Evolutionary conservation across 164 flowering plant species (phyloP).

Genomic region (Brasenia schreberi): DNA sequence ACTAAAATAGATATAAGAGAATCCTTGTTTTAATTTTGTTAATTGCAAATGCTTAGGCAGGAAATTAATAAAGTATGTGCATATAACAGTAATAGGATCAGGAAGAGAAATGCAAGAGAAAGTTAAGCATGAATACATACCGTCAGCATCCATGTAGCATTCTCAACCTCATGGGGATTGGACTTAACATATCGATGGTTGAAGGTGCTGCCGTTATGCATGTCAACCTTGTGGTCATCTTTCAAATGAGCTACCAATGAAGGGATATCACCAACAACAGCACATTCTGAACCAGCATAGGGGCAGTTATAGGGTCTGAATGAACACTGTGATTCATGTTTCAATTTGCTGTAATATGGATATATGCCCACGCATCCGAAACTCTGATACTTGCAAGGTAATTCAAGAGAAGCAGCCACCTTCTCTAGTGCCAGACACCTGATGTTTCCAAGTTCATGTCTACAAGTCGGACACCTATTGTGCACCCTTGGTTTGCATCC

Average conservation of each 20-base stretch:
- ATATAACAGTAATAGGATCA: too few species aligned
- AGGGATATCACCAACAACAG: constrained; percentile 74
- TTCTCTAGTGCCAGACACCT: constrained; percentile 87
- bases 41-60: too few species aligned
- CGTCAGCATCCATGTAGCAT: constrained; percentile 84
- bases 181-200: constrained; percentile 94
- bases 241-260: constrained; percentile 66
- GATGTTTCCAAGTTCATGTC: constrained; percentile 93
- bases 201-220: constrained; percentile 88
- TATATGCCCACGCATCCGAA: constrained; percentile 74
- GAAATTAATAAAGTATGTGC: too few species aligned
- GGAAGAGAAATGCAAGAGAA: too few species aligned
- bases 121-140: too few species aligned
- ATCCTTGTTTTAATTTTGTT: too few species aligned
- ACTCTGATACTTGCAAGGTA: constrained; percentile 84
- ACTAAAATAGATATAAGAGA: too few species aligned
- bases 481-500: constrained; percentile 90
- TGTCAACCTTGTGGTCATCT: constrained; percentile 90
- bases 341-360: constrained; percentile 91
- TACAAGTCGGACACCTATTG: constrained; percentile 89
- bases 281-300: constrained; percentile 93
- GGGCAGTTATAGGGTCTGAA: constrained; percentile 87
- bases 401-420: constrained; percentile 88
- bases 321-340: constrained; percentile 69
- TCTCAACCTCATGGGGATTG: constrained; percentile 89